Base-by-base conservation (phyloP, 148 eudicot species). In the Camellia sinensis region DNA sequence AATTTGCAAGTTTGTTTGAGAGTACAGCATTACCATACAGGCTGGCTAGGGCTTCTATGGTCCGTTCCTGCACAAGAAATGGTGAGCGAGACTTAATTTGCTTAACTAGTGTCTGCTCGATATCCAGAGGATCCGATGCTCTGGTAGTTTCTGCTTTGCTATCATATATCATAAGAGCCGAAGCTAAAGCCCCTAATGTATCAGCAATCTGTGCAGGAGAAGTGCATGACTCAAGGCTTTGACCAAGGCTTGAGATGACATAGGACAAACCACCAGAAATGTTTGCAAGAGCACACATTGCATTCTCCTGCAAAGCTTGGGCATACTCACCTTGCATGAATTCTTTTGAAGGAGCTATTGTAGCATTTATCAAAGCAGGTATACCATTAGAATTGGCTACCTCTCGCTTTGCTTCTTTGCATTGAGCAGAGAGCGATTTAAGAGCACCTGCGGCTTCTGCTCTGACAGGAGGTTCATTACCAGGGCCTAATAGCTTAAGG, bases 271-370 rank as follows among this genome's bases (percentile, higher is more conserved):
- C 98, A 74, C 98, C 98, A 87, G 98, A 95, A 75, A 95, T 95
- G 79, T 95, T 93, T 54, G 98, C 98, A 83, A 95, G 90, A 80
- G 98, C 97, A 85, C 97, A 91, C 98, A 95, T 95, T 14, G 98
- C 98, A 87, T 93, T 93, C 89, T 95, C 98, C 78, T 95, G 98
- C 87, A 95, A 88, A 63, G 97, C 94, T 87, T 95, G 98, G 72
- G 98, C 98, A 80, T 89, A 82, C 86, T 92, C 92, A 57, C 98
- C 98, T 86, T 93, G 97, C 98, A 95, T 95, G 83, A 89, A 90
- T 84, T 95, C 98, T 81, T 95, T 95, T 10, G 98, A 95, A 85
- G 98, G 98, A 80, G 98, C 98, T 82, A 95, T 95, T 22, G 98
- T 95, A 74, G 97, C 98, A 88, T 95, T 95, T 81, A 95, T 95